These are phyloP conservation scores for Nephelium lappaceum DNA, from an alignment of 345 rosid species.

Conservation along the genomic window DNA sequence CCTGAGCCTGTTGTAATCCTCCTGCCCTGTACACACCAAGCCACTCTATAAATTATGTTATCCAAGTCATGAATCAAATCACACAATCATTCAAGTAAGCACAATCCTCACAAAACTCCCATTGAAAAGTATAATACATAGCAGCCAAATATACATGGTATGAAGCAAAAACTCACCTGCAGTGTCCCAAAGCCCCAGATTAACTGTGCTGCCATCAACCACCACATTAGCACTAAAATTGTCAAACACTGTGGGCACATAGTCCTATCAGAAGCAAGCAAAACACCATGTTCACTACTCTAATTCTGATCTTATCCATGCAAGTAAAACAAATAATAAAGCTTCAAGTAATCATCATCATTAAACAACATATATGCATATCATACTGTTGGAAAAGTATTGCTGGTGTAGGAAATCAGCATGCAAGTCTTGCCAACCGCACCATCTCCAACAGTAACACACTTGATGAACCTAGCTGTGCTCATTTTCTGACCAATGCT, in stretches of 20 bases:
- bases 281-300: not conserved
- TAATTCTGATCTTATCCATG: not conserved
- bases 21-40: conserved; percentile 41
- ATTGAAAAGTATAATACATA: not conserved
- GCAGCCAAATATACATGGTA: not conserved
- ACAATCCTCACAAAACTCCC: not conserved
- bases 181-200: conserved; percentile 60
- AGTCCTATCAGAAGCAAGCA: conserved; percentile 36
- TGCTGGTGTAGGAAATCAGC: conserved; percentile 62
- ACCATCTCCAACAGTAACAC: conserved; percentile 62
- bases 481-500: conserved; percentile 26
- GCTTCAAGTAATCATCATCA: not conserved
- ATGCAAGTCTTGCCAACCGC: conserved; percentile 62
- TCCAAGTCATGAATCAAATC: not conserved
- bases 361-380: not conserved
- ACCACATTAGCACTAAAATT: conserved; percentile 61
- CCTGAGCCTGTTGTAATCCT: conserved; percentile 63
- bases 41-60: not conserved
- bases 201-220: conserved; percentile 60
- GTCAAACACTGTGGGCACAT: conserved; percentile 58
- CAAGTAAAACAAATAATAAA: not conserved
- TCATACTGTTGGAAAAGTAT: conserved; percentile 55
- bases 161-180: conserved; percentile 38
- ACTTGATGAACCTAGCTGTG: conserved; percentile 60
- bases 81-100: not conserved